Evolutionary conservation across 2,329 filamentous ascomycete species (phyloP), one percentile per base, ranked within the genome.

Genomic region (Fusarium sulawesiense): DNA sequence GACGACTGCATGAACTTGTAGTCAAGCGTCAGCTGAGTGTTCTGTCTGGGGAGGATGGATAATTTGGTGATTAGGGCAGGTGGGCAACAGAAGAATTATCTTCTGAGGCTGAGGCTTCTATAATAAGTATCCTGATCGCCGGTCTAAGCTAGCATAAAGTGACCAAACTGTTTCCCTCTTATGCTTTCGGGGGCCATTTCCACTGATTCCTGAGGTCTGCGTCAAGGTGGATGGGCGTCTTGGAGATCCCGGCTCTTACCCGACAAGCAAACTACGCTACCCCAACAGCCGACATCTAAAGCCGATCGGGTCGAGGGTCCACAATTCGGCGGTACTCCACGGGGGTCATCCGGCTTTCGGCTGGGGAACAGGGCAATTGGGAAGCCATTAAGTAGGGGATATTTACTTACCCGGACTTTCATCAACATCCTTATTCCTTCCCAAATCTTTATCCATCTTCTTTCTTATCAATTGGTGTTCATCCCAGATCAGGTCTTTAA

Each of bases 231-330:
- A 54, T 30, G 32, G 16, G 55, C 7, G 21, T 0, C 29, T 21
- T 66, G 71, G 54, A 55, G 23, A 37, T 50, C 29, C 45, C 49
- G 46, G 51, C n/a, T 58, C 23, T 55, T 71, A 71, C 16, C 67
- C 67, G 66, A 62, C 63, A 32, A 42, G 23, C 16, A 46, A 46
- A n/a, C 23, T 1, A 8, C 44, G 18, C 32, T 51, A 41, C 23
- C 11, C 21, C 60, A 75, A 71, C 59, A 75, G 71, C 73, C 73
- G 73, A 75, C 40, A 64, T 59, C 61, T 67, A 66, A 61, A 75
- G 73, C 73, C 72, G 49, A 53, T 51, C 48, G 71, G 66, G 27
- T 53, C 56, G 55, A 47, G 60, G 58, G 29, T 47, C 56, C 66
- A 50, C 71, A 21, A 49, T 25, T 69, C 69, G 69, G 73, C 60